phyloP scores from a whole-genome alignment of 2,329 filamentous ascomycete genomes.

The Acephala macrosclerotiorum region DNA sequence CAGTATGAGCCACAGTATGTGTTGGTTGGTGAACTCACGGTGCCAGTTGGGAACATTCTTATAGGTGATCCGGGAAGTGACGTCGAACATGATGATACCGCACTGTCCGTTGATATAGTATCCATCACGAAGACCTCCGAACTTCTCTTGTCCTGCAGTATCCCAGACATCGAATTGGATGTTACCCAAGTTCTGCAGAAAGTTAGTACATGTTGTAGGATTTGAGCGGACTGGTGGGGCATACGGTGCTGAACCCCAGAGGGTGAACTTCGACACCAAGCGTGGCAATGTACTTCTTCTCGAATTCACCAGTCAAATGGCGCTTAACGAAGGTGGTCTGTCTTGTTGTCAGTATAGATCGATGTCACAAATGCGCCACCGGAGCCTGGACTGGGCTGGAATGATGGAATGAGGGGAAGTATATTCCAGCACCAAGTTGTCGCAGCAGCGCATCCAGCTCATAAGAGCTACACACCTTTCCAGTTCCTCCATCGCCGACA shows the following conservation, averaged over 20 bases:
- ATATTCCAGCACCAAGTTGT: constrained; percentile 22
- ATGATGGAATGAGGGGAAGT: constrained; percentile 32
- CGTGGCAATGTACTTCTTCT: constrained; percentile 99
- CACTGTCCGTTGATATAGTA: constrained; percentile 99
- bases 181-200: constrained; percentile 79
- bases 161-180: constrained; percentile 99
- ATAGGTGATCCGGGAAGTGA: constrained; percentile 99
- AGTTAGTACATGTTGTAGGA: constrained; percentile 34
- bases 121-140: constrained; percentile 97
- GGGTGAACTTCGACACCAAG: constrained; percentile 99
- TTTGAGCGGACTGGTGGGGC: constrained; percentile 52
- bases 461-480: constrained; percentile 76
- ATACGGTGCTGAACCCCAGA: constrained; percentile 96
- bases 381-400: constrained; percentile 21
- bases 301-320: constrained; percentile 99
- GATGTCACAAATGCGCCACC: constrained; percentile 28
- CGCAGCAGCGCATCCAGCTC: constrained; percentile 19
- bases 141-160: constrained; percentile 99
- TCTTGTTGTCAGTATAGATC: constrained; percentile 35
- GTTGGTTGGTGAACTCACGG: constrained; percentile 69
- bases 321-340: constrained; percentile 99
- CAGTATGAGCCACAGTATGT: constrained; percentile 20
- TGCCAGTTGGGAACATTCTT: constrained; percentile 99
- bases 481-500: constrained; percentile 98
- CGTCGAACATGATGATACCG: constrained; percentile 99